Percentiles rank a stretch among this genome's conserved stretches.
Evolutionary conservation across 495 filamentous ascomycete genomes (phyloP).

Genomic region (Lasiosphaeris hirsuta): DNA sequence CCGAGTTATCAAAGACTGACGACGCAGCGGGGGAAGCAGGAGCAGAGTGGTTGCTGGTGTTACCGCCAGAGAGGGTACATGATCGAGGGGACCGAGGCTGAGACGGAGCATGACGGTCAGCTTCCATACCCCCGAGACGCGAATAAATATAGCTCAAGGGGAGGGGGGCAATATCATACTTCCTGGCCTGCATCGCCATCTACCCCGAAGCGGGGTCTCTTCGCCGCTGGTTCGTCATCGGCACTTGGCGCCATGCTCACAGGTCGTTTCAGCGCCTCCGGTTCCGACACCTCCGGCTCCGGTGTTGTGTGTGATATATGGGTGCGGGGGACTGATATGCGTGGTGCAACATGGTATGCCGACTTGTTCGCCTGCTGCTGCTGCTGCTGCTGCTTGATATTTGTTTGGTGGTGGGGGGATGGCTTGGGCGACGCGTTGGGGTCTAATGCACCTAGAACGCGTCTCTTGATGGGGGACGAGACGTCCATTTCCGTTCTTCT

Average conservation of each 20-base stretch:
- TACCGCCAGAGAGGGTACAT: background rate
- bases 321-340: background rate
- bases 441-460: conserved; percentile 43
- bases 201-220: conserved; percentile 9
- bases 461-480: conserved; percentile 38
- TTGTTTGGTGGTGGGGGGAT: background rate
- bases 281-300: too few species aligned
- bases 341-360: background rate
- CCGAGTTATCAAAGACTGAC: conserved; percentile 38
- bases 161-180: background rate
- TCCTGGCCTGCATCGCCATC: background rate
- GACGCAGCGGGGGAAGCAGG: conserved; percentile 27
- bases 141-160: background rate
- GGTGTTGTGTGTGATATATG: too few species aligned
- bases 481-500: conserved; percentile 28
- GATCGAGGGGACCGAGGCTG: background rate
- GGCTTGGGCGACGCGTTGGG: conserved; percentile 35
- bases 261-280: too few species aligned
- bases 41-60: conserved; percentile 14
- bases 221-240: conserved; percentile 4
- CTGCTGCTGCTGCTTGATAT: background rate
- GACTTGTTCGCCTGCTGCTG: background rate
- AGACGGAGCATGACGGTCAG: too few species aligned
- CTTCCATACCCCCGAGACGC: background rate
- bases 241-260: too few species aligned